Evolutionary conservation across 2,329 filamentous ascomycete genomes (phyloP).

Genomic region (Ophiostoma perfectum): DNA sequence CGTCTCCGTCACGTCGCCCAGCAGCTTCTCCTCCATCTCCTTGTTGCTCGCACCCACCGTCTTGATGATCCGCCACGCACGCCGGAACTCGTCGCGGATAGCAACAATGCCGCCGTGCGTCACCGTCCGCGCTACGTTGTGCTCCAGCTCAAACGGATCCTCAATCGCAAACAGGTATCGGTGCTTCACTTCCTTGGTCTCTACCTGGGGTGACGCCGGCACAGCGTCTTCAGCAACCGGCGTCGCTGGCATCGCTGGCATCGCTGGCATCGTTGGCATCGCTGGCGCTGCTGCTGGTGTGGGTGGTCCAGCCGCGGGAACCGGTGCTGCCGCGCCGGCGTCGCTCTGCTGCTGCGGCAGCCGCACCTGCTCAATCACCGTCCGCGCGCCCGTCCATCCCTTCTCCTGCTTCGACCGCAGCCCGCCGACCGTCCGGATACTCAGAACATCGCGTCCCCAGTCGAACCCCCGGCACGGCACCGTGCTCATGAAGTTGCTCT

Average conservation of each 20-base stretch:
- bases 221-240: constrained; percentile 14
- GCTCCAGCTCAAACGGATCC: constrained; percentile 81
- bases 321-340: background rate
- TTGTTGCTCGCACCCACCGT: constrained; percentile 38
- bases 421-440: constrained; percentile 65
- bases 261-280: constrained; percentile 26
- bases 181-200: constrained; percentile 65
- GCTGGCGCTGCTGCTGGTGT: background rate
- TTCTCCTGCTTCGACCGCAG: constrained; percentile 69
- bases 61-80: constrained; percentile 68
- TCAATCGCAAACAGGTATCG: constrained; percentile 86
- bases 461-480: constrained; percentile 58
- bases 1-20: constrained; percentile 43
- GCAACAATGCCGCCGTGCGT: constrained; percentile 75
- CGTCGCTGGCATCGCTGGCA: constrained; percentile 24
- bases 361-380: constrained; percentile 47
- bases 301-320: background rate
- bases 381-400: constrained; percentile 80
- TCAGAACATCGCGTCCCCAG: constrained; percentile 76
- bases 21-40: constrained; percentile 44
- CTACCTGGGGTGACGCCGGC: constrained; percentile 24
- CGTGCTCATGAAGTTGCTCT: constrained; percentile 50
- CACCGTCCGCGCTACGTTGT: constrained; percentile 84
- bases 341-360: background rate
- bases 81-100: constrained; percentile 77